Evolutionary conservation across 2,329 filamentous ascomycete species (phyloP), one percentile per base, ranked within the genome.

Genomic region (Calonectria pseudoturangicola): DNA sequence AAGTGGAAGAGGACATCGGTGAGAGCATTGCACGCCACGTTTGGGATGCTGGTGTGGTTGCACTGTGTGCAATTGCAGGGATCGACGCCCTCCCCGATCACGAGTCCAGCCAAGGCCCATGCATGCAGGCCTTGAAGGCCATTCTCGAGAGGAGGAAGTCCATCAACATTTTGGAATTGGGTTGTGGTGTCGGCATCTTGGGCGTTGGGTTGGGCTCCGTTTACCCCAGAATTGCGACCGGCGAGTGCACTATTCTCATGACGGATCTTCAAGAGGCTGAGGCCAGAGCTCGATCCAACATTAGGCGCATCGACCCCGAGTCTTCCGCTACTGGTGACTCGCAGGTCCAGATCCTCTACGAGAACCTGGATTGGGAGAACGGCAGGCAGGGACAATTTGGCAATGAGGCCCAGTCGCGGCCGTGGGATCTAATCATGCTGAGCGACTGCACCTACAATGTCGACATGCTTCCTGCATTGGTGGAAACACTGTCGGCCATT

Each of bases 371-470:
- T 80, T 92, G 90, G 90, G 86, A 90, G 27, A 84, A 89, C 39
- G 89, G 88, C 0, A 81, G 84, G 33, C 72, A 81, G 2, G 89
- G 88, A 0, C 69, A 63, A 0, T 88, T 91, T 73, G 88, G 87
- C 0, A 75, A 82, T 0, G 79, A 84, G 28, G 84, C 84, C 1
- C 73, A 76, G n/a, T 81, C 83, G 0, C 82, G 80, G 2, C 72
- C 80, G 2, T 92, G 89, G 89, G 87, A 91, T 71, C 81, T 91
- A 6, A 78, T 91, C 58, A 84, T 90, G 66, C 82, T 92, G 27
- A 91, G 89, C 79, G 90, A 92, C 80, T 91, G 90, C 85, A 91
- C 89, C 0, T 92, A 92, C 84, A 92, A 92, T 73, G 87, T 86
- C 66, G 89, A 91, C 78, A 87, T 86, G 74, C 82, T 92, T 30